These are phyloP conservation scores for Ogataea sp. DNA, from an alignment of 805 yeast genomes.

Conservation along the genomic window DNA sequence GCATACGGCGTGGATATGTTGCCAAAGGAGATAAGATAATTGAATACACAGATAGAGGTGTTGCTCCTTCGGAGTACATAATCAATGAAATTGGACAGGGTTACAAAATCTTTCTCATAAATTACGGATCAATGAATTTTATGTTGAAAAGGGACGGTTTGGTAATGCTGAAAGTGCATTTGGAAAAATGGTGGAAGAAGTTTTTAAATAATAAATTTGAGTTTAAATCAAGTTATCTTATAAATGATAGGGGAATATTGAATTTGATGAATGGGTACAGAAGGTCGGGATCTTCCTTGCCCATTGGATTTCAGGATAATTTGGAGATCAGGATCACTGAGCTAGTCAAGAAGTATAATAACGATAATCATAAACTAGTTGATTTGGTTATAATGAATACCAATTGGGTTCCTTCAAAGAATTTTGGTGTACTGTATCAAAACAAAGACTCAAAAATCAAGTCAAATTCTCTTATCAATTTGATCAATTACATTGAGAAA, in stretches of 20 bases:
- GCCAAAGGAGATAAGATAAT: slow-evolving; percentile 1
- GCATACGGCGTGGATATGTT: slow-evolving; percentile 13
- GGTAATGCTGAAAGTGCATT: slow-evolving; percentile 1
- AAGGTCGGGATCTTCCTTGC: slow-evolving; percentile 20
- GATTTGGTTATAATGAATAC: slow-evolving; percentile 20
- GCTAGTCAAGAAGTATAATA: slow-evolving; percentile 2
- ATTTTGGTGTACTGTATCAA: slow-evolving; percentile 22
- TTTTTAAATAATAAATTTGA: slow-evolving; percentile 25
- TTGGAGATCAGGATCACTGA: slow-evolving; percentile 11
- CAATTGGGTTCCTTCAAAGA: slow-evolving; percentile 22
- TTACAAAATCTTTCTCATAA: slow-evolving; percentile 24
- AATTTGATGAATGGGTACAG: slow-evolving; percentile 21
- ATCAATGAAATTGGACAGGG: slow-evolving; percentile 20
- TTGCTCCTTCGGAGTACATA: slow-evolving; percentile 27
- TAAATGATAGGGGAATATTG: slow-evolving; percentile 26
- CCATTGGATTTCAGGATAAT: slow-evolving; percentile 22
- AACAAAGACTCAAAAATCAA: slow-evolving; percentile 9
- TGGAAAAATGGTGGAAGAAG: slow-evolving; percentile 26
- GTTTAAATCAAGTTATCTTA: slow-evolving; percentile 13
- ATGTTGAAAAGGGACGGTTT: background rate
- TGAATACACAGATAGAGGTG: slow-evolving; percentile 16
- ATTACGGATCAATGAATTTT: slow-evolving; percentile 20
- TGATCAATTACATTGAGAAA: slow-evolving; percentile 17
- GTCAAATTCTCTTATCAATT: slow-evolving; percentile 10
- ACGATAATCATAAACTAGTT: slow-evolving; percentile 5